phyloP scores from a whole-genome alignment of 1,139 yeast genomes.

The Candida sojae region DNA sequence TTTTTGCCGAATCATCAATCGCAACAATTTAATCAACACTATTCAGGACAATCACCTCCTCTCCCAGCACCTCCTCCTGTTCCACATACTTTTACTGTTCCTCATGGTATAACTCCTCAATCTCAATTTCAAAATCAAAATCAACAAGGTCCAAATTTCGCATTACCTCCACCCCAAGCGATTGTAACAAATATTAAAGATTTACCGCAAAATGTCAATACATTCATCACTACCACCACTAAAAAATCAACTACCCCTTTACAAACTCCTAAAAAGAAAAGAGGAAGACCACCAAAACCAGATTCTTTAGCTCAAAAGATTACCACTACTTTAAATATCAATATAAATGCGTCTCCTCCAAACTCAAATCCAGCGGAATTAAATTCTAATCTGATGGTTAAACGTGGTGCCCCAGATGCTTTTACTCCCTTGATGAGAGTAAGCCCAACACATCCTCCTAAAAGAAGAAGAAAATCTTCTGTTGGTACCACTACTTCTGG shows the following conservation, averaged over 20 bases:
- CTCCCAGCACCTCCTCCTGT: neutral
- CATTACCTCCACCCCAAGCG: constrained; percentile 1
- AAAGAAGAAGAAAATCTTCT: constrained; percentile 17
- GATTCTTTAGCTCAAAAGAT: constrained; percentile 40
- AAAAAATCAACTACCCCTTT: constrained; percentile 4
- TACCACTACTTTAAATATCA: constrained; percentile 46
- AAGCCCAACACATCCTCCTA: constrained; percentile 25
- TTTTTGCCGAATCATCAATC: neutral
- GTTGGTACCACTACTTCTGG: neutral
- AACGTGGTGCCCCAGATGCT: constrained; percentile 47
- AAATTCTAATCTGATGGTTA: constrained; percentile 41
- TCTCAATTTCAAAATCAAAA: neutral
- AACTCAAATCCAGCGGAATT: constrained; percentile 35
- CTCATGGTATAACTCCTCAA: constrained; percentile 5
- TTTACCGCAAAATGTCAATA: neutral
- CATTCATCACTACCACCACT: neutral
- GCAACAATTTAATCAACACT: neutral
- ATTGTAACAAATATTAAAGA: constrained; percentile 2
- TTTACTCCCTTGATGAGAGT: constrained; percentile 52
- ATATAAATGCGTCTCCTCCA: constrained; percentile 39
- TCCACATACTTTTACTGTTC: constrained; percentile 2
- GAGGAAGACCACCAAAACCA: constrained; percentile 53
- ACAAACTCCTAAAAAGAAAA: constrained; percentile 36
- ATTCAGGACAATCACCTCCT: too few species aligned
- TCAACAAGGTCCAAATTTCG: constrained; percentile 1